phyloP scores from a whole-genome alignment of 495 filamentous ascomycete genomes.

The Eremomyces bilateralis region DNA sequence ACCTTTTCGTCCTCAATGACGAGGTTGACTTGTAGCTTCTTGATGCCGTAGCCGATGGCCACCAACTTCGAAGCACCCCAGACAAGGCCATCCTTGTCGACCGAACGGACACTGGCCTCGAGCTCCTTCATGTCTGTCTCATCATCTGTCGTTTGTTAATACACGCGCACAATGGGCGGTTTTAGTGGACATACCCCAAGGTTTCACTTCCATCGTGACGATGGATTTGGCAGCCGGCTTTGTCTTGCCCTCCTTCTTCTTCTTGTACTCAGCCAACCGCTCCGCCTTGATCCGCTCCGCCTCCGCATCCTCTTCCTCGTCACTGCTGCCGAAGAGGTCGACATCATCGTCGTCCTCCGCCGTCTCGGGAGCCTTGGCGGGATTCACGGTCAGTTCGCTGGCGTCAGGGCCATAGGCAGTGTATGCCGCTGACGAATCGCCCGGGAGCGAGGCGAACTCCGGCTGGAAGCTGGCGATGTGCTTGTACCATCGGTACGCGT shows the following conservation, averaged over 20 bases:
- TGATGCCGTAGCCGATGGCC: slow-evolving; percentile 87
- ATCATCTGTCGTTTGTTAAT: slow-evolving; percentile 60
- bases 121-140: slow-evolving; percentile 76
- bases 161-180: too few relatives aligned
- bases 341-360: slow-evolving; percentile 29
- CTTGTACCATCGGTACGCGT: slow-evolving; percentile 95
- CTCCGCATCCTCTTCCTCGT: slow-evolving; percentile 84
- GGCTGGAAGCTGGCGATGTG: slow-evolving; percentile 80
- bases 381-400: slow-evolving; percentile 50
- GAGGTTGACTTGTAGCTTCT: slow-evolving; percentile 97
- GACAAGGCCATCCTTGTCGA: slow-evolving; percentile 82
- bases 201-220: slow-evolving; percentile 92
- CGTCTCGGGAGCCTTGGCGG: slow-evolving; percentile 60
- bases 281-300: slow-evolving; percentile 63
- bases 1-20: slow-evolving; percentile 96
- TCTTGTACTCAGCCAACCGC: slow-evolving; percentile 78
- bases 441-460: slow-evolving; percentile 76
- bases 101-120: slow-evolving; percentile 61
- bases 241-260: slow-evolving; percentile 85
- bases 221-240: slow-evolving; percentile 89
- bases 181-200: slow-evolving; percentile 87
- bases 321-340: slow-evolving; percentile 14
- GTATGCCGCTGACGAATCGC: slow-evolving; percentile 72
- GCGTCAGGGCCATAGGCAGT: slow-evolving; percentile 82
- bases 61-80: slow-evolving; percentile 90